Base-by-base conservation (phyloP, 306 rosid genomes). In the Castanopsis chinensis region DNA sequence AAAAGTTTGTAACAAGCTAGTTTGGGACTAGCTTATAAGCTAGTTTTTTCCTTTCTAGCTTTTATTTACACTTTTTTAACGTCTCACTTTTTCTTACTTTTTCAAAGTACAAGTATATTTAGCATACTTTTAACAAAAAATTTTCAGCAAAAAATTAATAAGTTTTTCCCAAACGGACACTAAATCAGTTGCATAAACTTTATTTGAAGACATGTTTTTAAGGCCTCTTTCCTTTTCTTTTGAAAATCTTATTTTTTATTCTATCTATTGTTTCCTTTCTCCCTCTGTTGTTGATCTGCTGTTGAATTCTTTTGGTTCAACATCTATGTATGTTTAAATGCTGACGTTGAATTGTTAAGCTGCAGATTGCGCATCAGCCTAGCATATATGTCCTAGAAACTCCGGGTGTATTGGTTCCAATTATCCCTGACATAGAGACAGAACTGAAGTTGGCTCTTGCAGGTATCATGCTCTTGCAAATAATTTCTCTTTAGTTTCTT, bases 361-460 rank as follows among this genome's bases (percentile, higher is more conserved):
- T 86, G 75, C 91, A 94, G 98, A 94, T 92, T 80, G 96, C 98
- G 83, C 91, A 94, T 69, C 91, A 88, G 61, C n/a, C n/a, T n/a
- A n/a, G n/a, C n/a, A n/a, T n/a, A n/a, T n/a, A n/a, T n/a, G n/a
- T n/a, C n/a, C n/a, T n/a, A n/a, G n/a, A n/a, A n/a, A n/a, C n/a
- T n/a, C n/a, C n/a, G n/a, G n/a, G n/a, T n/a, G n/a, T n/a, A n/a
- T n/a, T n/a, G n/a, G n/a, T n/a, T n/a, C n/a, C n/a, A n/a, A n/a
- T n/a, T 61, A 94, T 92, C 74, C 86, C 96, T 23, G 93, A 94
- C 80, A 89, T 90, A 27, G 97, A 92, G 86, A 94, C 94, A 7
- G 98, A 97, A 63, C 79, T 94, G 69, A 91, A 91, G 90, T 89
- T 94, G 79, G 97, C 98, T 78, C 98, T 94, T 81, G 88, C 97